Evolutionary conservation across 2,329 filamentous ascomycete genomes (phyloP).

Genomic region (Leptographium lundbergii): DNA sequence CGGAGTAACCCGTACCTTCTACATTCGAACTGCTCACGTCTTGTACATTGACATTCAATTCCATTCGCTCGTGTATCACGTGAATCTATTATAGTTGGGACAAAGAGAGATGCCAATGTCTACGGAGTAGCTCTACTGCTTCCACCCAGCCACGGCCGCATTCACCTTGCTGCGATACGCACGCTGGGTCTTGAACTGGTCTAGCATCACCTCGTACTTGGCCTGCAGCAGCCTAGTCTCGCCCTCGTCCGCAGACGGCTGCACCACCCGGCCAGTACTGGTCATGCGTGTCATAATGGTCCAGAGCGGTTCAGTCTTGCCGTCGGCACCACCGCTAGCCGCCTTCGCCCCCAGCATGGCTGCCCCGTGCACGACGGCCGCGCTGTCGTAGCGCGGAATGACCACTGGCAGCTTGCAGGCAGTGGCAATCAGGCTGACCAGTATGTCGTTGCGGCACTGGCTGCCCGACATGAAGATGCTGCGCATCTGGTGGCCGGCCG

Average conservation of each 20-base stretch:
- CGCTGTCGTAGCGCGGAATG: conserved; percentile 87
- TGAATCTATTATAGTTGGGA: neutral
- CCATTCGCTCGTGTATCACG: neutral
- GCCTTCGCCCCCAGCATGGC: conserved; percentile 97
- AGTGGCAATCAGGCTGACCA: conserved; percentile 85
- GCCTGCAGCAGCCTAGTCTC: conserved; percentile 72
- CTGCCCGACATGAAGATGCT: conserved; percentile 99
- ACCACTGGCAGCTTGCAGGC: conserved; percentile 86
- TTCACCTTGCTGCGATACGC: conserved; percentile 71
- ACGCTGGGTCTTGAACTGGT: conserved; percentile 80
- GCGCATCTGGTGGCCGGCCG: conserved; percentile 70
- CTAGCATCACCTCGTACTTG: conserved; percentile 93
- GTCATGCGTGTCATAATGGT: conserved; percentile 96
- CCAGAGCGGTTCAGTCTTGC: conserved; percentile 81
- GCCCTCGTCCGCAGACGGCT: conserved; percentile 55
- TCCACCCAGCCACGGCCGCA: conserved; percentile 33
- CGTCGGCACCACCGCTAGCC: conserved; percentile 66
- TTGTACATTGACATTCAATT: no score
- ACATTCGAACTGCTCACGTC: neutral
- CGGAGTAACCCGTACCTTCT: neutral
- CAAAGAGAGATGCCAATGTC: neutral
- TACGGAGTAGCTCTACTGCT: conserved; percentile 3
- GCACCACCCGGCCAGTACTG: conserved; percentile 76
- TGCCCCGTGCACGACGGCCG: conserved; percentile 92
- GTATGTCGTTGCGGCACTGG: conserved; percentile 87